Evolutionary conservation across 208 protist species (phyloP).

Genomic region (Wallacemonas sp.): DNA sequence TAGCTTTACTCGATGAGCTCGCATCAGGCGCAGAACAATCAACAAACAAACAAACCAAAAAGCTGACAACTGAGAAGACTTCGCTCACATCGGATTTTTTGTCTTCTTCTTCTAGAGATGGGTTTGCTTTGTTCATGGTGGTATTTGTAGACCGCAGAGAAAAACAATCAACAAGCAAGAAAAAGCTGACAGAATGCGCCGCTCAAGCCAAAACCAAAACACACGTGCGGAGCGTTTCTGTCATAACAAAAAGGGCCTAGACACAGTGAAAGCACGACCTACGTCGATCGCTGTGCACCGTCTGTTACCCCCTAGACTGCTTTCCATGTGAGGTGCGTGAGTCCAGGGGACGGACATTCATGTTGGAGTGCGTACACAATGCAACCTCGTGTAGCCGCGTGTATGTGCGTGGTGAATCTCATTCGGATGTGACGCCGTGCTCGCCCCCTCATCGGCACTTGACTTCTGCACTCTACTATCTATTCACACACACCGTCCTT

Average conservation of each 20-base stretch:
- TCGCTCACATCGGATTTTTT: background rate
- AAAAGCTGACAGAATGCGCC: background rate
- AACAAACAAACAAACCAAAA: background rate
- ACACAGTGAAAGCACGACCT: background rate
- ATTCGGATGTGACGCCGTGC: too few relatives aligned
- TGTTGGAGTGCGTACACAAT: too few relatives aligned
- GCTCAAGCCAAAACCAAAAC: background rate
- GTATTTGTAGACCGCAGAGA: constrained; percentile 8
- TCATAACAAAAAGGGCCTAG: background rate
- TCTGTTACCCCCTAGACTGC: too few relatives aligned
- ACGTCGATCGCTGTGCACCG: background rate
- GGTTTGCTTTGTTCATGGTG: background rate
- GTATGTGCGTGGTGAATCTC: too few relatives aligned
- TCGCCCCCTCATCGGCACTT: too few relatives aligned
- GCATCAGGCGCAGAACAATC: background rate
- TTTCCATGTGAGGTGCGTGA: too few relatives aligned
- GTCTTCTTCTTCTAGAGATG: background rate
- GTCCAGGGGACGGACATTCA: too few relatives aligned
- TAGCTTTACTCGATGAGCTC: constrained; percentile 10
- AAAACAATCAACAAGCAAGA: background rate
- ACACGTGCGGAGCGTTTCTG: background rate
- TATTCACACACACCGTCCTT: background rate
- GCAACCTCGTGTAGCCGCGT: too few relatives aligned
- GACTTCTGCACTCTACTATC: background rate
- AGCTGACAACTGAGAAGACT: background rate